These are phyloP conservation scores for Phragmites australis DNA, from an alignment of 176 grass and related monocot species.

Conservation along the genomic window DNA sequence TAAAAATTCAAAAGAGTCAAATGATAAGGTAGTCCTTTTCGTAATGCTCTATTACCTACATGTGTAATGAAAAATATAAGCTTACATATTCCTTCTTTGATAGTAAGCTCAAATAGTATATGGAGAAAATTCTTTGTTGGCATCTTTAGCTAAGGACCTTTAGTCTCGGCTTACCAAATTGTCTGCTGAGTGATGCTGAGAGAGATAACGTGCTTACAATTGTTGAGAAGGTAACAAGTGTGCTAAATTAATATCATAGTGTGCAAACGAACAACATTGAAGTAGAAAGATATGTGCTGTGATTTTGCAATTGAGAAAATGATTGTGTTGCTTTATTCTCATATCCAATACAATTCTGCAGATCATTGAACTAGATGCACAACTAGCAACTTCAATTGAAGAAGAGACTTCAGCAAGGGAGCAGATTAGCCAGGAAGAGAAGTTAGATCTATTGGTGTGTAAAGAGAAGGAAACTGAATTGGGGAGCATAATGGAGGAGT, in stretches of 20 bases:
- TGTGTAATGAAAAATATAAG: conserved; percentile 20
- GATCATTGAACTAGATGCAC: conserved; percentile 55
- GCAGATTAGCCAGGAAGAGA: conserved; percentile 46
- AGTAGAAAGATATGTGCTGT: background rate
- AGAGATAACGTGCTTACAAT: conserved; percentile 44
- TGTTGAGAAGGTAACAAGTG: conserved; percentile 48
- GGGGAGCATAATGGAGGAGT: conserved; percentile 52
- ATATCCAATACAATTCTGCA: conserved; percentile 16
- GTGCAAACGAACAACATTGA: background rate
- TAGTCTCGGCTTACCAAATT: conserved; percentile 49
- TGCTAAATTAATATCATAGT: background rate
- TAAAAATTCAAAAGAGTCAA: conserved; percentile 46
- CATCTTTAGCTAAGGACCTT: conserved; percentile 47
- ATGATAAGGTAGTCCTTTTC: conserved; percentile 46
- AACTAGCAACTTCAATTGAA: conserved; percentile 40
- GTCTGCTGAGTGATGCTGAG: conserved; percentile 50
- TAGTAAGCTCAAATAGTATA: conserved; percentile 48
- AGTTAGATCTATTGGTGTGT: conserved; percentile 20
- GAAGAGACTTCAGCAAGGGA: conserved; percentile 45
- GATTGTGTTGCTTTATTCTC: background rate
- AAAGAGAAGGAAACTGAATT: conserved; percentile 47
- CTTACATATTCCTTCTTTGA: conserved; percentile 34
- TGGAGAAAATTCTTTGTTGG: conserved; percentile 48
- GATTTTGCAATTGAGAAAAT: background rate
- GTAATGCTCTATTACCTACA: conserved; percentile 6